Evolutionary conservation across 305 asterid species (phyloP).

Genomic region (Rubia balearica): DNA sequence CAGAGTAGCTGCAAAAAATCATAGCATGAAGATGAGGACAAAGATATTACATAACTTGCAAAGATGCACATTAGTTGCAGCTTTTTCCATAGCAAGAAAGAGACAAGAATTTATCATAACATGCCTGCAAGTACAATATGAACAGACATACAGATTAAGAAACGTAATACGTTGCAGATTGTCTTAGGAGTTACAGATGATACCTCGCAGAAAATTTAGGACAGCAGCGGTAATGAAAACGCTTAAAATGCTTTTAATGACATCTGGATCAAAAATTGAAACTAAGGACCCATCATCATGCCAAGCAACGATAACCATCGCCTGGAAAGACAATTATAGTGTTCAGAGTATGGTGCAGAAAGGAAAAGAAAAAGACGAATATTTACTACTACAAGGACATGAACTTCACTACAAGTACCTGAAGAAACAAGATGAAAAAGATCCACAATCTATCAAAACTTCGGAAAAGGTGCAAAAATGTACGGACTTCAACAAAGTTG

Average conservation of each 20-base stretch:
- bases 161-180: neutral
- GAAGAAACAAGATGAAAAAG: conserved; percentile 81
- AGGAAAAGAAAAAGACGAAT: neutral
- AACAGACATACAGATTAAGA: neutral
- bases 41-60: neutral
- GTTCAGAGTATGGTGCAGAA: neutral
- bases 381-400: neutral
- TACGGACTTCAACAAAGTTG: conserved; percentile 94
- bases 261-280: conserved; percentile 54
- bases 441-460: conserved; percentile 97
- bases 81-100: conserved; percentile 9
- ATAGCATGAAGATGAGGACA: conserved; percentile 6
- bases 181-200: neutral
- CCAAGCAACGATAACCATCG: conserved; percentile 96
- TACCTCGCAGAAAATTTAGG: conserved; percentile 84
- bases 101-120: conserved; percentile 6
- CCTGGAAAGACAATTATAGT: conserved; percentile 42
- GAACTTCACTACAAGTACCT: conserved; percentile 38
- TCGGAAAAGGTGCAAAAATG: conserved; percentile 94
- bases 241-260: conserved; percentile 71
- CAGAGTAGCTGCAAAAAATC: conserved; percentile 64
- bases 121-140: neutral
- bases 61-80: neutral
- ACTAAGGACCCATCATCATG: conserved; percentile 55
- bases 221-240: conserved; percentile 93